Percentiles rank a stretch among this genome's conserved stretches.
Conservation (phyloP, 177 flowering plant species). For the Tripterygium wilfordii region DNA sequence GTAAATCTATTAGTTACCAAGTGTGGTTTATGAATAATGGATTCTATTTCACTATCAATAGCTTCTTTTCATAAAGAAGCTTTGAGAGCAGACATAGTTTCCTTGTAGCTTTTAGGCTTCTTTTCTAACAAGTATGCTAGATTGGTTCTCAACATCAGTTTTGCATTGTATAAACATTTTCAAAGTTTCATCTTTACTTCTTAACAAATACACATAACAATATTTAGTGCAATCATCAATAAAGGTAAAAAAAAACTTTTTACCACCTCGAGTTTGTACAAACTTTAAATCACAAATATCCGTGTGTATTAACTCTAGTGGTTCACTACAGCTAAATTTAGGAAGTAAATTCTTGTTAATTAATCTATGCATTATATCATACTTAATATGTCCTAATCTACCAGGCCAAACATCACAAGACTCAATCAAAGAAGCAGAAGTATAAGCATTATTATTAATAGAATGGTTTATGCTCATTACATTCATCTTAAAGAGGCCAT, state of each 20-base stretch:
- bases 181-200: no score
- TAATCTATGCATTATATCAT: background rate
- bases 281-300: no score
- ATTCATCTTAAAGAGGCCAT: slow-evolving; percentile 15
- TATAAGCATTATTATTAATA: background rate
- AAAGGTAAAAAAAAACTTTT: background rate
- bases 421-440: background rate
- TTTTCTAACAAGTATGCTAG: no score
- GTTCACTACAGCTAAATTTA: background rate
- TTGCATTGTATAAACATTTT: no score
- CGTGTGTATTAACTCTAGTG: background rate
- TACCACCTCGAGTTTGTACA: background rate
- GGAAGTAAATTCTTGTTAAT: background rate
- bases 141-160: background rate
- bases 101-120: no score
- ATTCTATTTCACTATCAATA: no score
- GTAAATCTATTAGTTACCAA: no score
- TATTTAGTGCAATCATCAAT: background rate
- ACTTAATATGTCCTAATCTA: background rate
- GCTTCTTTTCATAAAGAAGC: no score
- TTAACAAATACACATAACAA: background rate
- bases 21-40: no score
- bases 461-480: background rate
- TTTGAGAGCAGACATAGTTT: no score
- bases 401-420: background rate